Conservation (phyloP, 768 basidiomycete species). For the Termitomyces sp. region DNA sequence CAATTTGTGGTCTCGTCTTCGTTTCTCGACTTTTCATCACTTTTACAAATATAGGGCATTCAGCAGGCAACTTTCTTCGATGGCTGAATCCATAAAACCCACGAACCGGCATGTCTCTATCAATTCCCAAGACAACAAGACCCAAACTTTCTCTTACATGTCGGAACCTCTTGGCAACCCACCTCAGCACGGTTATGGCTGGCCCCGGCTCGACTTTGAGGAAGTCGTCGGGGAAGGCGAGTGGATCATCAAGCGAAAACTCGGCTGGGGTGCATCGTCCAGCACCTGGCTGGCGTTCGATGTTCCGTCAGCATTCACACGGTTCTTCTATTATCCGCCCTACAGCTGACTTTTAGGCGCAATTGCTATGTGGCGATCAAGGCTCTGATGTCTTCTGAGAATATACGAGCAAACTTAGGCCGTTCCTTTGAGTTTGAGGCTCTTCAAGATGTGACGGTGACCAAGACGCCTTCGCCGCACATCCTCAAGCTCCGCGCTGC, state of each 20-base stretch:
- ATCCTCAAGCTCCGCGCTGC: background rate
- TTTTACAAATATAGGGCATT: background rate
- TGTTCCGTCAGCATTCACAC: background rate
- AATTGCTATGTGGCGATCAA: background rate
- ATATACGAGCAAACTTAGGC: background rate
- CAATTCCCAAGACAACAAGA: background rate
- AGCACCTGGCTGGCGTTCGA: background rate
- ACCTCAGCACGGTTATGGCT: background rate
- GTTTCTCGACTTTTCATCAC: background rate
- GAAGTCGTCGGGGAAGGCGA: background rate
- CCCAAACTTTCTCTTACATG: background rate
- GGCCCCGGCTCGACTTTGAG: background rate
- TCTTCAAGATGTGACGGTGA: background rate
- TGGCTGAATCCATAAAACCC: background rate
- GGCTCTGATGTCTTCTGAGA: background rate
- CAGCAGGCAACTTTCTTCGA: background rate
- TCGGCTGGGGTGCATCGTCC: background rate
- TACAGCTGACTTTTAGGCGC: background rate
- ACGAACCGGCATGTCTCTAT: no score
- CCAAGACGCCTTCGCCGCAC: background rate
- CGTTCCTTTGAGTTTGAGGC: background rate
- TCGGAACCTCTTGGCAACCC: background rate
- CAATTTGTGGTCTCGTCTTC: background rate
- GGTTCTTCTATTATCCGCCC: background rate
- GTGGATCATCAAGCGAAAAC: background rate